Percentiles rank a stretch among this genome's conserved stretches.
Conservation (phyloP, 345 rosid species). For the Citrus sinensis region DVS_A1.0 CM039165.1:32004001-32004500, state of each 20-base stretch:
- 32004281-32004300: neutral
- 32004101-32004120: slow-evolving; percentile 92
- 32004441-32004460: neutral
- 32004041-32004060: slow-evolving; percentile 98
- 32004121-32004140: slow-evolving; percentile 89
- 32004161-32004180: slow-evolving; percentile 4
- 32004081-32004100: slow-evolving; percentile 99
- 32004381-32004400: neutral
- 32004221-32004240: neutral
- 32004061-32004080: slow-evolving; percentile 98
- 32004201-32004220: neutral
- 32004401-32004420: neutral
- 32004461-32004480: neutral
- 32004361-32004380: neutral
- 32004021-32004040: slow-evolving; percentile 92
- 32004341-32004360: neutral
- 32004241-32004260: neutral
- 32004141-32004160: slow-evolving; percentile 51
- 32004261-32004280: neutral
- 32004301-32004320: neutral
- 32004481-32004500: neutral
- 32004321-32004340: neutral
- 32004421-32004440: neutral
- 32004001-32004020: slow-evolving; percentile 95
- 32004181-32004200: neutral